Evolutionary conservation across 1,139 yeast genomes (phyloP).

Genomic region (Diutina ranongensis): DNA sequence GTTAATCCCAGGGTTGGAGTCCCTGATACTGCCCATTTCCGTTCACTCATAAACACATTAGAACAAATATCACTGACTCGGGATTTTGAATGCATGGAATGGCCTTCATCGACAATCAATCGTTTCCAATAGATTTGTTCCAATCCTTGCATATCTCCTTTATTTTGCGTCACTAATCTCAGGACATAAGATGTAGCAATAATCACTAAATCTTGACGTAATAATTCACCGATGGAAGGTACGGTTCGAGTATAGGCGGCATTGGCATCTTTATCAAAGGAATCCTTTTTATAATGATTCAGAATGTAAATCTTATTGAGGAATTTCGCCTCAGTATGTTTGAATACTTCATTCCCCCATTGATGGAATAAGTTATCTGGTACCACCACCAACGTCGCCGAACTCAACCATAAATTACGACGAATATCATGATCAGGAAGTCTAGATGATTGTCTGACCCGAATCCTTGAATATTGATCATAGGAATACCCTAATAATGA

Average conservation of each 20-base stretch:
- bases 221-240: constrained; percentile 22
- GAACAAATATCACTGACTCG: constrained; percentile 36
- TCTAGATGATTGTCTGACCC: not conserved
- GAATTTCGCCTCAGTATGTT: constrained; percentile 33
- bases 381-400: constrained; percentile 46
- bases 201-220: constrained; percentile 40
- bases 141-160: constrained; percentile 17
- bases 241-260: constrained; percentile 14
- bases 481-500: not conserved
- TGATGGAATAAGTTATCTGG: constrained; percentile 61
- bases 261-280: constrained; percentile 9
- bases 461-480: not conserved
- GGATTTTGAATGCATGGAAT: constrained; percentile 44
- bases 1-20: constrained; percentile 68
- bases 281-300: constrained; percentile 17
- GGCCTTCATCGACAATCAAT: constrained; percentile 66
- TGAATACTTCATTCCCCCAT: constrained; percentile 48
- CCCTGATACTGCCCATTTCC: constrained; percentile 67
- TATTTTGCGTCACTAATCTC: constrained; percentile 5
- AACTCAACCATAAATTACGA: constrained; percentile 13
- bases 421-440: not conserved
- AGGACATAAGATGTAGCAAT: constrained; percentile 31
- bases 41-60: constrained; percentile 37
- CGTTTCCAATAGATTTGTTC: constrained; percentile 50
- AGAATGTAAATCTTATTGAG: constrained; percentile 27